Base-by-base conservation (phyloP, 768 basidiomycete genomes). In the Phlebiopsis gigantea region DNA sequence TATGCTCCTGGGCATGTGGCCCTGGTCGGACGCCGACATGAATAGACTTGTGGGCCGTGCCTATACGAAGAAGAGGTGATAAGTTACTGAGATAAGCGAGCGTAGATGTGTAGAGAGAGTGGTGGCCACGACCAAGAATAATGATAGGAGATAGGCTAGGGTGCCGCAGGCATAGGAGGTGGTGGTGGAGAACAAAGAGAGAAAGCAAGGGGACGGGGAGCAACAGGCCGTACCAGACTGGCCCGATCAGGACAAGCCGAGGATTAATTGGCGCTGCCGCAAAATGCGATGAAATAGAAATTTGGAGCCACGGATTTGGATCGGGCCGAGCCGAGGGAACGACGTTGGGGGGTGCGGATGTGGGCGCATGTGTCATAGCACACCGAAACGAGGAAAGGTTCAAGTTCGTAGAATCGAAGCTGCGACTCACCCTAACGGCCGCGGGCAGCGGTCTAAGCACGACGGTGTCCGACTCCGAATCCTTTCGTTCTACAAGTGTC, bases 1-100 rank as follows among this genome's bases (percentile, higher is more conserved):
- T 6, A 58, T 58, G 44, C 57, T 58, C 30, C 50, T 46, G 34
- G 57, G 57, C 57, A 58, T 58, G 26, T 58, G 57, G 12, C 51
- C 28, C 17, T 43, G 56, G 3, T 44, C 31, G n/a, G 15, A 21
- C 29, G 45, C n/a, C n/a, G 30, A n/a, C 50, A 51, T 51, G 10
- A 51, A n/a, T 7, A 22, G 14, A 22, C 31, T 51, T 25, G 50
- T 51, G 14, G 50, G 31, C 5, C 50, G 50, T 15, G 50, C 21
- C 50, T 51, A 31, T 45, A 19, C 24, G 5, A 48, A 48, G 29
- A 21, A 48, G 47, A 21, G 10, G 8, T 10, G 12, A 8, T 21
- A 48, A 39, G 34, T 39, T 39, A 39, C 8, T 45, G 44, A 45
- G 14, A 19, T 19, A 51, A 51, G 31, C 21, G 34, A 39, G 50